phyloP scores from a whole-genome alignment of 257 asterid genomes.

The Scutellaria minor region DNA sequence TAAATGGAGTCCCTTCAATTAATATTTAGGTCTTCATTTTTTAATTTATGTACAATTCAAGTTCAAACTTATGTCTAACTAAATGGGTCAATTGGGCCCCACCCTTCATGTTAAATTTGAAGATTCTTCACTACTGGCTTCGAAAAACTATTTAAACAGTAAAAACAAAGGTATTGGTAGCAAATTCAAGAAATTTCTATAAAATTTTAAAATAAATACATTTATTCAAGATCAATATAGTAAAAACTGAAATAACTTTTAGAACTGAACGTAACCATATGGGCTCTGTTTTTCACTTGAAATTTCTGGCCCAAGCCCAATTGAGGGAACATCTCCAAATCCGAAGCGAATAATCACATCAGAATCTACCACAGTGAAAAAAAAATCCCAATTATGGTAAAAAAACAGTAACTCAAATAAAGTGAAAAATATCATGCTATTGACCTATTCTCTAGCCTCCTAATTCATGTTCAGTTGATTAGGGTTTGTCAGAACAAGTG shows the following conservation, averaged over 20 bases:
- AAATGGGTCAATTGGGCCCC: too few relatives aligned
- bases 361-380: slow-evolving; percentile 11
- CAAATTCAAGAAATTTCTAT: too few relatives aligned
- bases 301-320: slow-evolving; percentile 2
- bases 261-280: not conserved
- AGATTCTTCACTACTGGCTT: too few relatives aligned
- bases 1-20: not conserved
- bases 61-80: too few relatives aligned
- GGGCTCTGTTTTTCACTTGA: not conserved
- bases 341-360: slow-evolving; percentile 36
- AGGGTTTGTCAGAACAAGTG: slow-evolving; percentile 14
- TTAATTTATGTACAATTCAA: too few relatives aligned
- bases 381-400: slow-evolving; percentile 7
- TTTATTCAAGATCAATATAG: not conserved
- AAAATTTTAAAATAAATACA: not conserved
- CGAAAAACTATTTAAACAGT: too few relatives aligned
- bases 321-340: not conserved
- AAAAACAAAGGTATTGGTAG: too few relatives aligned
- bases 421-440: slow-evolving; percentile 16
- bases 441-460: not conserved
- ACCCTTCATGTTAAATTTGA: too few relatives aligned
- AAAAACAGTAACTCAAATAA: slow-evolving; percentile 16
- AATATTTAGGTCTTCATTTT: too few relatives aligned
- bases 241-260: not conserved
- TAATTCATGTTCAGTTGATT: slow-evolving; percentile 9